A percentile compares a stretch with the other conserved stretches of the same genome.
phyloP scores from a whole-genome alignment of 1,284 basidiomycete species.

The Xanthoconium separans region DNA sequence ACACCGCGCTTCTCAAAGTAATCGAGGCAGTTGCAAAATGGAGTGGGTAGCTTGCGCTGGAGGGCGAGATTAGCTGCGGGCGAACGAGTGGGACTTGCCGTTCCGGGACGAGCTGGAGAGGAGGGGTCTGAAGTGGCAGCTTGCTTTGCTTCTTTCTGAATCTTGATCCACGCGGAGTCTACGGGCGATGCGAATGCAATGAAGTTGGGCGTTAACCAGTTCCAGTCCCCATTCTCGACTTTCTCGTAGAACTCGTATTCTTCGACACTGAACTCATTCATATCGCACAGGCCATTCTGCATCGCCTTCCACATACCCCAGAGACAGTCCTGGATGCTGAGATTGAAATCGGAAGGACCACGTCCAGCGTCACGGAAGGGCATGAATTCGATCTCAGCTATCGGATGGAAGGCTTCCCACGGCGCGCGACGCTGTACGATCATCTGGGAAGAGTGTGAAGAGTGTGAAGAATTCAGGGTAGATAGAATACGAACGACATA shows the following conservation, averaged over 20 bases:
- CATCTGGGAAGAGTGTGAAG: conserved; percentile 57
- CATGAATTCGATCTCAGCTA: conserved; percentile 89
- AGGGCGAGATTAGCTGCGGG: conserved; percentile 52
- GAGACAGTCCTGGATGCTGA: conserved; percentile 91
- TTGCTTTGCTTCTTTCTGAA: conserved; percentile 63
- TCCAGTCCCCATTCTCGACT: conserved; percentile 97
- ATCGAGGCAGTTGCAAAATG: conserved; percentile 86
- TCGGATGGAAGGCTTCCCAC: conserved; percentile 92
- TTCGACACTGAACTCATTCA: conserved; percentile 87
- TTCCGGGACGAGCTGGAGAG: conserved; percentile 32
- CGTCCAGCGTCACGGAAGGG: conserved; percentile 96
- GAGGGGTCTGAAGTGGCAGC: conserved; percentile 44
- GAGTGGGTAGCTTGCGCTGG: conserved; percentile 72
- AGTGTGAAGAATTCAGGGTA: conserved; percentile 22
- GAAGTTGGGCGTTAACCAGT: conserved; percentile 91
- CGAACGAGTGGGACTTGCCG: conserved; percentile 24
- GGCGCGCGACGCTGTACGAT: conserved; percentile 91
- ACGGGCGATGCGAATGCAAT: conserved; percentile 96
- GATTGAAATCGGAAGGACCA: conserved; percentile 89
- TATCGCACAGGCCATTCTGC: conserved; percentile 84
- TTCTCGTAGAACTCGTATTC: conserved; percentile 95
- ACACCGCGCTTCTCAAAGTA: conserved; percentile 89
- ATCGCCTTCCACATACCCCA: conserved; percentile 97
- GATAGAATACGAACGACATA: conserved; percentile 67
- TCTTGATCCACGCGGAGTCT: conserved; percentile 74